These are phyloP conservation scores for Pascua sp. DNA, from an alignment of 1,284 basidiomycete genomes.

Conservation along the genomic window DNA sequence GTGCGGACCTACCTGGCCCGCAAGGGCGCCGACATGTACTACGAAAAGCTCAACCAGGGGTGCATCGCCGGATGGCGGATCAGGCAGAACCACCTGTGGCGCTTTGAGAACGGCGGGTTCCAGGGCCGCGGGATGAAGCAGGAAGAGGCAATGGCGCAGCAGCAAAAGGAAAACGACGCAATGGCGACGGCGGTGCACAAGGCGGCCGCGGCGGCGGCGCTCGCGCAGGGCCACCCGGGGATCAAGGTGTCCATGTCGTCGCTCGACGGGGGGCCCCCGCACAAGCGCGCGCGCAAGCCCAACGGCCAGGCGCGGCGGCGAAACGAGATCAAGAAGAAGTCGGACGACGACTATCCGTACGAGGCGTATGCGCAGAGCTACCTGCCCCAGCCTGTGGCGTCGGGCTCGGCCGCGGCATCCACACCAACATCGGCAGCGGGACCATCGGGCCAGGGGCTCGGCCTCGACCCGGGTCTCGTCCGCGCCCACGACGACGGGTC, in stretches of 20 bases:
- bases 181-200: conserved; percentile 41
- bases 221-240: conserved; percentile 45
- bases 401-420: not conserved
- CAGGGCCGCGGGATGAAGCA: conserved; percentile 49
- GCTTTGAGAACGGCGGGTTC: conserved; percentile 47
- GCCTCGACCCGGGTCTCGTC: not conserved
- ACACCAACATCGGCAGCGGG: not conserved
- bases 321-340: conserved; percentile 17
- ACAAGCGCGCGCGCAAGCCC: conserved; percentile 20
- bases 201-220: conserved; percentile 42
- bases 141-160: conserved; percentile 42
- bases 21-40: conserved; percentile 50
- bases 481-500: not conserved
- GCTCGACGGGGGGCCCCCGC: conserved; percentile 7
- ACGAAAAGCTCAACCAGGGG: conserved; percentile 47
- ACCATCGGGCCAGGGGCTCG: not conserved
- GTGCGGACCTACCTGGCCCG: conserved; percentile 47
- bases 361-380: not conserved
- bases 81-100: conserved; percentile 46
- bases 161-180: conserved; percentile 40
- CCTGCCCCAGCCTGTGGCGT: not conserved
- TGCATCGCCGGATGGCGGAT: conserved; percentile 47
- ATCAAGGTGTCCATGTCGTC: conserved; percentile 41
- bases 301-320: conserved; percentile 21
- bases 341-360: conserved; percentile 17